Conservation (phyloP, 1,284 basidiomycete species). For the Gomphus sp. region DNA sequence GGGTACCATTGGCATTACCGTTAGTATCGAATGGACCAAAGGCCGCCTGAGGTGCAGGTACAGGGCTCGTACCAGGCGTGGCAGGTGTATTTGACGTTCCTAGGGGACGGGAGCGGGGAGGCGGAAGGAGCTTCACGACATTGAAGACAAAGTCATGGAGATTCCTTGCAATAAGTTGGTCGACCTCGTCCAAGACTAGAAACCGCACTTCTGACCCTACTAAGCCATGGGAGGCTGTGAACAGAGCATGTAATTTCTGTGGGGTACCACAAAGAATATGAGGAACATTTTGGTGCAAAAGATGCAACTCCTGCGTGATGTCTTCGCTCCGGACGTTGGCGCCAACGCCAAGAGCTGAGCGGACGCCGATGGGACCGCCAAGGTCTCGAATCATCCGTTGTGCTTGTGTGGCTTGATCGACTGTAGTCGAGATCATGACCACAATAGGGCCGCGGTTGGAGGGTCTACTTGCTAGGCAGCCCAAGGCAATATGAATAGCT, state of each 20-base stretch:
- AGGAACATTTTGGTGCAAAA: slow-evolving; percentile 83
- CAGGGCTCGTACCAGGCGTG: slow-evolving; percentile 11
- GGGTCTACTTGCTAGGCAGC: slow-evolving; percentile 38
- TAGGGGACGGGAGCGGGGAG: slow-evolving; percentile 64
- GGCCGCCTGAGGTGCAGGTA: slow-evolving; percentile 25
- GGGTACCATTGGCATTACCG: slow-evolving; percentile 12
- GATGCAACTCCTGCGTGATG: slow-evolving; percentile 68
- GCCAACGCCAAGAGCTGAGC: slow-evolving; percentile 82
- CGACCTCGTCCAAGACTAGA: slow-evolving; percentile 93
- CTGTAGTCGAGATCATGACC: slow-evolving; percentile 93
- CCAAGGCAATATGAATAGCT: slow-evolving; percentile 80
- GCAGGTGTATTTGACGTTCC: slow-evolving; percentile 15
- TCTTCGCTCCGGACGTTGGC: slow-evolving; percentile 55
- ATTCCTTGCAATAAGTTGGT: slow-evolving; percentile 95
- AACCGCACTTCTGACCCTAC: slow-evolving; percentile 79
- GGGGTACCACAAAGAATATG: slow-evolving; percentile 97
- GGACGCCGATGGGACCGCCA: slow-evolving; percentile 83
- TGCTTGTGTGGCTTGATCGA: slow-evolving; percentile 97
- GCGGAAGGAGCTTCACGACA: slow-evolving; percentile 84
- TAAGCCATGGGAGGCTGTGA: slow-evolving; percentile 72
- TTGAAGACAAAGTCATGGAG: slow-evolving; percentile 91
- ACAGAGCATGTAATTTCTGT: slow-evolving; percentile 89
- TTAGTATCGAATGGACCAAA: slow-evolving; percentile 48
- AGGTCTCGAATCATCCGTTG: slow-evolving; percentile 95
- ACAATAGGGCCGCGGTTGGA: slow-evolving; percentile 75